phyloP scores from a whole-genome alignment of 2,329 filamentous ascomycete species.

The Torrubiella hemipterigena region DNA sequence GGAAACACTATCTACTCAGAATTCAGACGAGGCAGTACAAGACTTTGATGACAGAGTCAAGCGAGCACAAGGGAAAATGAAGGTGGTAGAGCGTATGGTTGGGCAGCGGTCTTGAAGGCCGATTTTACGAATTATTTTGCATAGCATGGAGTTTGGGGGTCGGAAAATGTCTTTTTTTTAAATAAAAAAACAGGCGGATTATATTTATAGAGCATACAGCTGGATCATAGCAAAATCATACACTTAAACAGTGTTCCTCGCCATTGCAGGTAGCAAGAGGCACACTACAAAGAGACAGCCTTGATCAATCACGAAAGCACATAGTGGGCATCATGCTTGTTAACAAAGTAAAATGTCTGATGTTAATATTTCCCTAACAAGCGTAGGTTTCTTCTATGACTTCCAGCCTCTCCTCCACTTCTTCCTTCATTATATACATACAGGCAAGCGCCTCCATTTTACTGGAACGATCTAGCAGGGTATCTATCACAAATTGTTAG shows the following conservation, averaged over 20 bases:
- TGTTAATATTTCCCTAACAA: no score
- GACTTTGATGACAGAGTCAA: conserved; percentile 87
- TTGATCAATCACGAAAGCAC: no score
- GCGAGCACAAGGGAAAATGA: conserved; percentile 70
- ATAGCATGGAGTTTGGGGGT: conserved; percentile 3
- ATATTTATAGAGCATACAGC: no score
- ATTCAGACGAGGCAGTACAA: conserved; percentile 78
- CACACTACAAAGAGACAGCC: no score
- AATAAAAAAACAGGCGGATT: no score
- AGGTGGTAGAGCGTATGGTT: conserved; percentile 69
- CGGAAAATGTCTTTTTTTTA: no score
- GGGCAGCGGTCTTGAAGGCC: conserved; percentile 1
- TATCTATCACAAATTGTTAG: conserved; percentile 30
- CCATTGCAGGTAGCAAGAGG: no score
- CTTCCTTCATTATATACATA: conserved; percentile 13
- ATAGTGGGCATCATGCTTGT: no score
- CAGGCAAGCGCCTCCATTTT: conserved; percentile 21
- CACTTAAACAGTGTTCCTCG: no score
- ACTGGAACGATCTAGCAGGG: conserved; percentile 52
- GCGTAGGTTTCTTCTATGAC: no score
- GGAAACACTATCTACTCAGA: conserved; percentile 64
- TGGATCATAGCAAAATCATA: no score
- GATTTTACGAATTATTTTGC: background rate
- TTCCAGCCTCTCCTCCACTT: no score
- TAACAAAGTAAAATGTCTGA: conserved; percentile 1